phyloP scores from a whole-genome alignment of 2,329 filamentous ascomycete genomes.

The Pseudocercospora pini-densiflorae region DNA sequence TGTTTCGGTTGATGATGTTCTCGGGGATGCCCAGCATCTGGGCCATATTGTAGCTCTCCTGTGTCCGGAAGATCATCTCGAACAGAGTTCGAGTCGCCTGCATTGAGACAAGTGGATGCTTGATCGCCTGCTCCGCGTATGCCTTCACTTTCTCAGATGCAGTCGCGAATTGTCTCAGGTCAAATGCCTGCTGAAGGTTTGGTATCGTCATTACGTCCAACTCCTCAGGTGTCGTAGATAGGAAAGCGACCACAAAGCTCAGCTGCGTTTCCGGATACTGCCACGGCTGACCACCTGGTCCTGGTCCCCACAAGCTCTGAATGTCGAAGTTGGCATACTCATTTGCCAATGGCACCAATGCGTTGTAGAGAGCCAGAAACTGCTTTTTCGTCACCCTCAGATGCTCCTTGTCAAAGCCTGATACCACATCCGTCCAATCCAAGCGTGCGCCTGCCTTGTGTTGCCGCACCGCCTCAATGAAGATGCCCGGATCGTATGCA shows the following conservation, averaged over 20 bases:
- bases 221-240: slow-evolving; percentile 73
- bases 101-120: slow-evolving; percentile 85
- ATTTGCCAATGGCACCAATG: slow-evolving; percentile 72
- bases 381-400: slow-evolving; percentile 77
- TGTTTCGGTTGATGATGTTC: slow-evolving; percentile 69
- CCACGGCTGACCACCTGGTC: slow-evolving; percentile 66
- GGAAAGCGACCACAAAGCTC: slow-evolving; percentile 89
- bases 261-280: slow-evolving; percentile 83
- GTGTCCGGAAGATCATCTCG: slow-evolving; percentile 63
- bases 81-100: slow-evolving; percentile 76
- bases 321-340: slow-evolving; percentile 74
- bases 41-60: slow-evolving; percentile 60
- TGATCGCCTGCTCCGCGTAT: slow-evolving; percentile 70
- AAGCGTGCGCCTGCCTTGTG: slow-evolving; percentile 60
- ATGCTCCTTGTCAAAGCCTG: slow-evolving; percentile 78
- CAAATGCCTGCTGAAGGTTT: slow-evolving; percentile 77
- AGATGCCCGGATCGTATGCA: slow-evolving; percentile 69
- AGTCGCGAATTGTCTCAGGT: slow-evolving; percentile 64
- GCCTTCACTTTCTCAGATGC: slow-evolving; percentile 63
- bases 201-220: slow-evolving; percentile 87
- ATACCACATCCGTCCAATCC: slow-evolving; percentile 72
- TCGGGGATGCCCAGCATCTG: slow-evolving; percentile 64
- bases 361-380: slow-evolving; percentile 80
- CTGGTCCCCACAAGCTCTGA: slow-evolving; percentile 78
- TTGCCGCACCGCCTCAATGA: slow-evolving; percentile 62